Evolutionary conservation across 1,284 basidiomycete species (phyloP), one percentile per base, ranked within the genome.

Genomic region (Puccinia hordei): DNA sequence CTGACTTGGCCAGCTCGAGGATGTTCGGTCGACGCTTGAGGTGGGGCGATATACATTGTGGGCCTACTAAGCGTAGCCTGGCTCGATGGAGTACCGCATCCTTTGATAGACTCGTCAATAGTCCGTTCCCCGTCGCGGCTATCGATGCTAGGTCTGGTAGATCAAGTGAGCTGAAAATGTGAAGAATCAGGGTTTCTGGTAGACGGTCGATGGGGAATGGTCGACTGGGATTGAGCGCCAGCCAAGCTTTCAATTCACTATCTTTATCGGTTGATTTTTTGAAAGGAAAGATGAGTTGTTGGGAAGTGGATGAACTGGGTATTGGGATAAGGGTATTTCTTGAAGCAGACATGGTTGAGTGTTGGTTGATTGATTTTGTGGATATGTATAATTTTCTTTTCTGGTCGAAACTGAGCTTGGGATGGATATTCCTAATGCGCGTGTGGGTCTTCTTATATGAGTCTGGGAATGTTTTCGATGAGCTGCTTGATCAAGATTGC

Each of bases 231-330:
- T 73, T 73, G 49, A 55, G 35, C 38, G 71, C 69, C 19, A 72
- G 69, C 69, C 69, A 72, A 22, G 69, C 69, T 22, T 72, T 72
- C 4, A 72, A 46, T 30, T 72, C 69, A 15, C 13, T 55, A 35
- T 73, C 71, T 55, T 41, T 59, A 33, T 59, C 30, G 13, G 24
- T 27, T 12, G 57, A 27, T 33, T 30, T 2, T 33, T 4, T n/a
- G 1, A 27, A 57, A 22, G 55, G 24, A 6, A 12, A 41, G 38
- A 4, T 41, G 24, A n/a, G n/a, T n/a, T 57, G 13, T 51, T 51
- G 49, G 2, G 55, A 27, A 24, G 24, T n/a, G 55, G 55, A 57
- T 24, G 55, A 57, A n/a, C 55, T n/a, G 6, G n/a, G 55, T 57
- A n/a, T n/a, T 57, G n/a, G 55, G 9, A n/a, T n/a, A 41, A 41